Evolutionary conservation across 2,329 filamentous ascomycete species (phyloP).

Genomic region (Talaromyces albobiverticillius): DNA sequence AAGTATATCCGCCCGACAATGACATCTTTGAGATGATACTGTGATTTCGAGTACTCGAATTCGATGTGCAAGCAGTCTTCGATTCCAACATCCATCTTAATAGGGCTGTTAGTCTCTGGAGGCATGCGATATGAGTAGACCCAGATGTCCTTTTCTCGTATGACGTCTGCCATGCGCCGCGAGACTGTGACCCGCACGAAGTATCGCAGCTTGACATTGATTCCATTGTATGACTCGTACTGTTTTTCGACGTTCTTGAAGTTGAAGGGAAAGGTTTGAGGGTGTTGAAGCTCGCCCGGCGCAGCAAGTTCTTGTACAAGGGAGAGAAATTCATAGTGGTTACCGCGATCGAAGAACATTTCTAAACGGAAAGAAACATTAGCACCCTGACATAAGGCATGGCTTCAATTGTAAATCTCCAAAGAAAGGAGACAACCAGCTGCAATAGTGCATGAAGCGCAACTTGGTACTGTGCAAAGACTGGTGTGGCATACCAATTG

Average conservation of each 20-base stretch:
- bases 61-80: constrained; percentile 99
- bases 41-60: constrained; percentile 98
- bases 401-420: neutral
- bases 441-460: neutral
- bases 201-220: constrained; percentile 98
- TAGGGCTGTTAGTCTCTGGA: constrained; percentile 94
- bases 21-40: constrained; percentile 98
- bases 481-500: constrained; percentile 67
- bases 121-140: constrained; percentile 98
- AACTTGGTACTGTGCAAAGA: neutral
- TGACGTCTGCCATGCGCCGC: constrained; percentile 93
- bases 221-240: constrained; percentile 99
- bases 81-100: constrained; percentile 99
- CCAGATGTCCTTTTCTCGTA: constrained; percentile 99
- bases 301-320: constrained; percentile 95
- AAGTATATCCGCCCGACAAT: constrained; percentile 99
- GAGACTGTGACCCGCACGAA: constrained; percentile 97
- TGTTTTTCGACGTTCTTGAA: constrained; percentile 99
- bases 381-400: neutral
- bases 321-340: constrained; percentile 98
- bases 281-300: constrained; percentile 95
- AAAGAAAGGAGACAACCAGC: neutral
- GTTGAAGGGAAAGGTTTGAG: constrained; percentile 98
- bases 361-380: constrained; percentile 53
- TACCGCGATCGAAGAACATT: constrained; percentile 99